phyloP scores from a whole-genome alignment of 139 green algal species.

The Ostreobium quekettii region DNA sequence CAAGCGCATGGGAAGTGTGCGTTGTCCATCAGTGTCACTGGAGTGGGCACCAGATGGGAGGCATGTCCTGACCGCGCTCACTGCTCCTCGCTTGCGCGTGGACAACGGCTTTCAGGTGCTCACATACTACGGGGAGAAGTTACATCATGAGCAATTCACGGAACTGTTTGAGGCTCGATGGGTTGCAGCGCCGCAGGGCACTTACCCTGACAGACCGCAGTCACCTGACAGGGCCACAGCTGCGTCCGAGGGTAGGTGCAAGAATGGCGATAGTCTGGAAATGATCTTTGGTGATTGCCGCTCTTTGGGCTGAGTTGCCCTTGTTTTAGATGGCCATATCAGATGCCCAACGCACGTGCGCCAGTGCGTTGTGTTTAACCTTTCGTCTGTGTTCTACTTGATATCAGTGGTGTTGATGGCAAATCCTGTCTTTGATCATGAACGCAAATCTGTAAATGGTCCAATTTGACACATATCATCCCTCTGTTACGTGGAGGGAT shows the following conservation, averaged over 20 bases:
- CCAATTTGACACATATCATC: no score
- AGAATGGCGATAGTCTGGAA: neutral
- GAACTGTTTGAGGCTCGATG: conserved; percentile 68
- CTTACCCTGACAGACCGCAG: conserved; percentile 51
- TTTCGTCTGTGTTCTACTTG: neutral
- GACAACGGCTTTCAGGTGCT: conserved; percentile 84
- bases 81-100: conserved; percentile 80
- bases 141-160: conserved; percentile 38
- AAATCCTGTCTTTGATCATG: no score
- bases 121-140: conserved; percentile 69
- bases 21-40: conserved; percentile 38
- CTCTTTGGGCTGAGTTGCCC: no score
- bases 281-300: no score
- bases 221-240: conserved; percentile 42
- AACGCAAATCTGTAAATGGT: no score
- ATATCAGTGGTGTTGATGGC: no score
- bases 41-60: conserved; percentile 85
- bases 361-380: no score
- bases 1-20: conserved; percentile 59
- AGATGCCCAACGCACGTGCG: no score
- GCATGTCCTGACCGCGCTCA: conserved; percentile 71
- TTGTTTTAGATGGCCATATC: no score
- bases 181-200: conserved; percentile 32
- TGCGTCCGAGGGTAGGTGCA: conserved; percentile 1
- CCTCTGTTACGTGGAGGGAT: no score